A percentile compares a stretch with the other conserved stretches of the same genome.
phyloP scores from a whole-genome alignment of 2,329 filamentous ascomycete genomes.

The Aspergillus melleus region DNA sequence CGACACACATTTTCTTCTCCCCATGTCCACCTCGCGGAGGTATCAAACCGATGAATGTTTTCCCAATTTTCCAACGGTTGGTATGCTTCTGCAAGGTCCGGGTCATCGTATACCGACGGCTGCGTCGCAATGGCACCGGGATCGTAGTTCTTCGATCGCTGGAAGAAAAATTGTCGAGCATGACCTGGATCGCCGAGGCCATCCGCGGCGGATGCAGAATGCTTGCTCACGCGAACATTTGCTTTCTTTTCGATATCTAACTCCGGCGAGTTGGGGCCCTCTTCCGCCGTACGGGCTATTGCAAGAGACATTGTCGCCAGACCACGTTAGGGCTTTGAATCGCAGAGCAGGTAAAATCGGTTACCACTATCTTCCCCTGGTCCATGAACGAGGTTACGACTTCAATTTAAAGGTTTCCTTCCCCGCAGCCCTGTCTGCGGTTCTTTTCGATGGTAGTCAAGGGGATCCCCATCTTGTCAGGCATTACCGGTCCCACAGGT shows the following conservation, averaged over 20 bases:
- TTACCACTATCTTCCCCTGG: background rate
- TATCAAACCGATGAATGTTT: conserved; percentile 23
- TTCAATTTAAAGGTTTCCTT: background rate
- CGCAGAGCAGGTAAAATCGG: background rate
- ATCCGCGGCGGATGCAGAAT: background rate
- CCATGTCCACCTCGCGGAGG: conserved; percentile 22
- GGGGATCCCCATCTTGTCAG: background rate
- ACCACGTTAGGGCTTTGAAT: background rate
- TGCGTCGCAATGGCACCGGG: conserved; percentile 38
- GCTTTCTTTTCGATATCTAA: conserved; percentile 13
- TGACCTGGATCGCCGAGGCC: conserved; percentile 18
- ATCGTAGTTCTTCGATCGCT: conserved; percentile 23
- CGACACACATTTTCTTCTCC: conserved; percentile 18
- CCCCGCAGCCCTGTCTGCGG: background rate
- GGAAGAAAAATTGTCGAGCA: conserved; percentile 32
- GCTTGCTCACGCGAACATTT: conserved; percentile 1
- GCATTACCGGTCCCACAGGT: conserved; percentile 1
- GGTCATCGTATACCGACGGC: conserved; percentile 50
- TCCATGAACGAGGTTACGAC: background rate
- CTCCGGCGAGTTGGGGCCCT: conserved; percentile 1
- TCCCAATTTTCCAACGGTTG: conserved; percentile 33
- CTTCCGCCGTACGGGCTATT: conserved; percentile 10
- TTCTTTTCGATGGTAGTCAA: background rate
- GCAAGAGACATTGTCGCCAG: conserved; percentile 12
- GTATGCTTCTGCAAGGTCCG: conserved; percentile 39